Conservation (phyloP, 1,139 yeast genomes). For the Candida sp. region DNA sequence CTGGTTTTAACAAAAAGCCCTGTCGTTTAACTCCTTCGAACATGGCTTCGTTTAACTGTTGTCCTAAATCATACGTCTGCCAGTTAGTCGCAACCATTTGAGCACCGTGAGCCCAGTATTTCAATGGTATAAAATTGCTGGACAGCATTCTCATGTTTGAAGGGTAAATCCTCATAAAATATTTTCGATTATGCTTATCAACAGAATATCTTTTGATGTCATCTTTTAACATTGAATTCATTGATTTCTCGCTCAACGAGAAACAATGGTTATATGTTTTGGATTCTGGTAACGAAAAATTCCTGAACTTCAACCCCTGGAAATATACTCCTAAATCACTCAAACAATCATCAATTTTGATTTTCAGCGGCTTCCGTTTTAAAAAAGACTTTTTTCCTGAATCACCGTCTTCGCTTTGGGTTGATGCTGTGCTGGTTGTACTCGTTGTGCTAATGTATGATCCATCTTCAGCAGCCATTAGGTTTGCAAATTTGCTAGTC, state of each 20-base stretch:
- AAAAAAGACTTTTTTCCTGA: slow-evolving; percentile 6
- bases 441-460: slow-evolving; percentile 17
- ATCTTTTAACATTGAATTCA: slow-evolving; percentile 64
- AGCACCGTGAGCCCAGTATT: slow-evolving; percentile 79
- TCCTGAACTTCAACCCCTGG: slow-evolving; percentile 74
- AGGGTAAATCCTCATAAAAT: slow-evolving; percentile 84
- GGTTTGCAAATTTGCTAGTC: slow-evolving; percentile 27
- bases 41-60: slow-evolving; percentile 85
- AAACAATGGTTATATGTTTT: slow-evolving; percentile 80
- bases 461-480: slow-evolving; percentile 20
- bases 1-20: slow-evolving; percentile 83
- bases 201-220: slow-evolving; percentile 48
- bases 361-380: slow-evolving; percentile 17
- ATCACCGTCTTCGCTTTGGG: slow-evolving; percentile 47
- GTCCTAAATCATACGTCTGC: slow-evolving; percentile 92
- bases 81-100: slow-evolving; percentile 98
- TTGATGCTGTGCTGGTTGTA: slow-evolving; percentile 36
- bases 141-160: slow-evolving; percentile 73
- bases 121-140: slow-evolving; percentile 74
- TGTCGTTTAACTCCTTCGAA: slow-evolving; percentile 55
- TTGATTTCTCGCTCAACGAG: slow-evolving; percentile 74
- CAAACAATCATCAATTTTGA: slow-evolving; percentile 42
- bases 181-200: slow-evolving; percentile 73
- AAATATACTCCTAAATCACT: slow-evolving; percentile 63
- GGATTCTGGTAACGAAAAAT: slow-evolving; percentile 84